These are phyloP conservation scores for Chrysanthemum seticuspe DNA, from an alignment of 129 eudicot genomes.

Conservation along the genomic window DNA sequence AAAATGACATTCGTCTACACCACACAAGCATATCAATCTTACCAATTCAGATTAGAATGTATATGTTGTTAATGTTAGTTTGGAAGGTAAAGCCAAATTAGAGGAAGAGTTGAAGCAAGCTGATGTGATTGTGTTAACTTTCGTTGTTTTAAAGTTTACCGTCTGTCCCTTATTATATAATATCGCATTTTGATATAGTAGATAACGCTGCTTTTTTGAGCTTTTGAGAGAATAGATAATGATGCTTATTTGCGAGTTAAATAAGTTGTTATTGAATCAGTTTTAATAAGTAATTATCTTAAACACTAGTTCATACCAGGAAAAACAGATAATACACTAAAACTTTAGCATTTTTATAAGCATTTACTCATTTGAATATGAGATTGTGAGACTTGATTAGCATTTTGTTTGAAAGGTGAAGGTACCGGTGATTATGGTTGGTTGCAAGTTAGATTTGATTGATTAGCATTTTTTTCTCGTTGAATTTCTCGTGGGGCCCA, in stretches of 20 bases:
- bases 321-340: background rate
- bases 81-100: constrained; percentile 78
- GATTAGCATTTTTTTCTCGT: constrained; percentile 8
- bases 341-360: too few relatives aligned
- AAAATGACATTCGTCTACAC: too few relatives aligned
- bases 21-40: too few relatives aligned
- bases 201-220: too few relatives aligned
- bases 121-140: constrained; percentile 76
- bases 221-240: too few relatives aligned
- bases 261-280: too few relatives aligned
- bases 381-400: background rate
- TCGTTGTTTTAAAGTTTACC: constrained; percentile 67
- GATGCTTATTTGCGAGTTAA: too few relatives aligned
- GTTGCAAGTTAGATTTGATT: constrained; percentile 87
- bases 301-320: too few relatives aligned
- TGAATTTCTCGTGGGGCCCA: too few relatives aligned
- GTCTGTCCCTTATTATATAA: background rate
- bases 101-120: constrained; percentile 94
- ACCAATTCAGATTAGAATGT: too few relatives aligned
- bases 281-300: too few relatives aligned
- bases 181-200: too few relatives aligned
- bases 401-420: constrained; percentile 45
- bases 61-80: constrained; percentile 34
- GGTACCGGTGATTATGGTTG: constrained; percentile 86
- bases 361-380: constrained; percentile 10